phyloP scores from a whole-genome alignment of 2,329 filamentous ascomycete species.

The Fusarium lateritium region DNA sequence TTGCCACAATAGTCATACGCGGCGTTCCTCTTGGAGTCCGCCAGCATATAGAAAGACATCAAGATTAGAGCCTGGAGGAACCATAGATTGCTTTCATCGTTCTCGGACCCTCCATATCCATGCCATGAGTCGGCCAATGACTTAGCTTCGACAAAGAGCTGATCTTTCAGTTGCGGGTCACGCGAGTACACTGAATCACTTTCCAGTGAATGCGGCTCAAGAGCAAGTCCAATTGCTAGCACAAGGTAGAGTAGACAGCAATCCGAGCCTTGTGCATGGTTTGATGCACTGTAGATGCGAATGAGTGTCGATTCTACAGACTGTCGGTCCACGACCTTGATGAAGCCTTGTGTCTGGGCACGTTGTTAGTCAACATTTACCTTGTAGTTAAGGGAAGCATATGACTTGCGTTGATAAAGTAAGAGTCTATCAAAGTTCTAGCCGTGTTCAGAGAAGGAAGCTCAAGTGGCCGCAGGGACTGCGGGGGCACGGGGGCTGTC shows the following conservation, averaged over 20 bases:
- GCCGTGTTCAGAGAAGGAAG: conserved; percentile 68
- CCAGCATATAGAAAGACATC: conserved; percentile 75
- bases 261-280: conserved; percentile 62
- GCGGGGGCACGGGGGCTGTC: conserved; percentile 63
- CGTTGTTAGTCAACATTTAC: neutral
- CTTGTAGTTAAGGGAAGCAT: neutral
- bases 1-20: conserved; percentile 74
- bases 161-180: conserved; percentile 68
- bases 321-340: conserved; percentile 71
- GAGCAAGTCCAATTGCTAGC: conserved; percentile 73
- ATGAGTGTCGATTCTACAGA: conserved; percentile 66
- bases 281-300: conserved; percentile 58
- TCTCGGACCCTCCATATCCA: neutral
- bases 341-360: conserved; percentile 69
- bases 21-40: conserved; percentile 73
- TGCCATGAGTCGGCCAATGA: conserved; percentile 58
- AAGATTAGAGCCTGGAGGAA: conserved; percentile 74
- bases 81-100: conserved; percentile 74
- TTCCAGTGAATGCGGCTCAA: conserved; percentile 69
- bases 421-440: conserved; percentile 62
- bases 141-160: conserved; percentile 74
- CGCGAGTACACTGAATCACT: conserved; percentile 65
- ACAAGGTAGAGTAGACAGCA: conserved; percentile 74
- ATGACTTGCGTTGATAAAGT: conserved; percentile 70
- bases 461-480: neutral